Evolutionary conservation across 371 early-diverging fungal species (phyloP), one percentile per base, ranked within the genome.

Genomic region (Entomophthora muscae): DNA sequence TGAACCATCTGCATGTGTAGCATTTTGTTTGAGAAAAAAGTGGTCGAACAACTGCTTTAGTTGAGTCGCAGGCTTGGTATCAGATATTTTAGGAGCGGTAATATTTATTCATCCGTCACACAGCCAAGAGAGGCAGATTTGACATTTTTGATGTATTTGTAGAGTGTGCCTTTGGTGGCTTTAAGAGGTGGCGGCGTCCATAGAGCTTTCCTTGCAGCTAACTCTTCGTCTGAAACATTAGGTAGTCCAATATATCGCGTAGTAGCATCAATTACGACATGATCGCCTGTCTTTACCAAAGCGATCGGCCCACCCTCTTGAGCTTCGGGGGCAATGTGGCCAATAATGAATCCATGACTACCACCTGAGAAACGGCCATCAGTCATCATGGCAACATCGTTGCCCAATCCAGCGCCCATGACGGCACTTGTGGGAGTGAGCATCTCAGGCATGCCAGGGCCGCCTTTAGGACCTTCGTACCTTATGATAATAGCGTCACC

Each of bases 311-410:
- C 98, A 61, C 98, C 98, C 1, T 79, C 89, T 69, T 93, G 91
- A 2, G 98, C 98, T 76, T 97, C 98, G 12, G 98, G 98, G 3
- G 92, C 84, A 64, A 97, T 86, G 73, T 97, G 98, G n/a, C 98
- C 95, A 68, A 95, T 91, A 66, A 97, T 94, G 69, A 95, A 97
- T 28, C 95, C 86, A 72, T 97, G 98, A 70, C 86, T 85, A 23
- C 91, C 98, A 65, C 98, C 98, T 53, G 93, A 93, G 85, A 97
- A 97, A 58, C 95, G 86, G 52, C 95, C 98, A 67, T 97, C 98
- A 12, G 98, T 97, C 61, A 97, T 71, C 62, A 97, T 77, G 1
- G 95, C 95, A 54, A 95, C 95, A 71, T 94, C 89, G 59, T 95
- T 83, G 67, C 98, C 95, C 53, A 97, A 81, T 7, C 98, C 98